A percentile compares a stretch with the other conserved stretches of the same genome.
phyloP scores from a whole-genome alignment of 257 asterid species.

The Verbena officinalis region DNA sequence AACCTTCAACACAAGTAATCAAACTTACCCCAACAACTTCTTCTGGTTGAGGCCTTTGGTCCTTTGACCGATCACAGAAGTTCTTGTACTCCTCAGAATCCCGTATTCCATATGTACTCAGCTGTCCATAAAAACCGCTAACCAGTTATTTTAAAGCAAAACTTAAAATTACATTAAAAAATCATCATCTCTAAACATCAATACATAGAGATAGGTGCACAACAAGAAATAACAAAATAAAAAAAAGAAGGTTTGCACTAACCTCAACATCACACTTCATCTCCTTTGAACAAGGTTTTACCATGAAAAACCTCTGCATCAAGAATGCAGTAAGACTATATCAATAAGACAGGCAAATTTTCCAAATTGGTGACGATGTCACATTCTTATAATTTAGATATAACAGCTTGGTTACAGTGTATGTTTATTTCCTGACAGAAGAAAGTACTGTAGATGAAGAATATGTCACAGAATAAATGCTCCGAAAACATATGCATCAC shows the following conservation, averaged over 20 bases:
- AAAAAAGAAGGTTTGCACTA: conserved; percentile 24
- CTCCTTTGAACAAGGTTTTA: conserved; percentile 97
- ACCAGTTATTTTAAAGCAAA: conserved; percentile 4
- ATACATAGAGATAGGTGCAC: neutral
- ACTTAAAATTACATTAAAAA: conserved; percentile 1
- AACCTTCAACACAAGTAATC: conserved; percentile 13
- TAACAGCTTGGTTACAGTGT: conserved; percentile 8
- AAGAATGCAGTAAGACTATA: conserved; percentile 35
- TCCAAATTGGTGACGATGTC: neutral
- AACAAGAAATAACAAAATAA: neutral
- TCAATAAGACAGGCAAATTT: conserved; percentile 10
- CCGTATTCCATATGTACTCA: conserved; percentile 84
- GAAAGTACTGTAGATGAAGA: neutral
- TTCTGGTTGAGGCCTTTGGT: conserved; percentile 94
- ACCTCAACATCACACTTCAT: conserved; percentile 99
- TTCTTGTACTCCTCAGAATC: conserved; percentile 98
- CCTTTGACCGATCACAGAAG: conserved; percentile 89
- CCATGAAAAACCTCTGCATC: conserved; percentile 93
- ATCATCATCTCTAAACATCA: conserved; percentile 6
- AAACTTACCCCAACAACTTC: conserved; percentile 89
- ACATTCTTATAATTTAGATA: conserved; percentile 14
- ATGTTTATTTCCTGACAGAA: conserved; percentile 14
- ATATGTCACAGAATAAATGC: neutral
- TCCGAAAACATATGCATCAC: conserved; percentile 18
- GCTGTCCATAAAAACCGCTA: conserved; percentile 49